Conservation (phyloP, 805 yeast species). For the Wickerhamomyces hampshirensis region DNA sequence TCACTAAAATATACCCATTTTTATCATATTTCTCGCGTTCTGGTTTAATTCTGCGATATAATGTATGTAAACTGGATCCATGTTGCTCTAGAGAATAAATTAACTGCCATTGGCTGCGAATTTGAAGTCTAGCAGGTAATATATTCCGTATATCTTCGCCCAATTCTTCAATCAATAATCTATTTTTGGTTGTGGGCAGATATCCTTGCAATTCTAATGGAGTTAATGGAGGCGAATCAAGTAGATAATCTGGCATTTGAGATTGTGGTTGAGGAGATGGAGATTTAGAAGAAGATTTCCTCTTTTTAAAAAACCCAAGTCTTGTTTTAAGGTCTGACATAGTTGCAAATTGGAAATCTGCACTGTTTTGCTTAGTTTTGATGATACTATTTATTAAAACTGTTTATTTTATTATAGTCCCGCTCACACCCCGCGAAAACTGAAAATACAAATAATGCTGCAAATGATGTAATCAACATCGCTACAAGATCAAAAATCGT, state of each 20-base stretch:
- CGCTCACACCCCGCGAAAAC: not conserved
- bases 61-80: conserved; percentile 80
- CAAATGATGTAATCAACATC: too few relatives aligned
- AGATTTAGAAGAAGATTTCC: conserved; percentile 1
- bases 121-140: conserved; percentile 74
- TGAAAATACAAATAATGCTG: too few relatives aligned
- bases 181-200: conserved; percentile 47
- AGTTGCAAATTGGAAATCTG: not conserved
- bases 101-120: conserved; percentile 72
- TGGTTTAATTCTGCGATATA: conserved; percentile 56
- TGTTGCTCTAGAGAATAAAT: conserved; percentile 86
- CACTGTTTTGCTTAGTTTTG: not conserved
- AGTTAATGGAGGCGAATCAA: conserved; percentile 39
- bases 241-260: not conserved
- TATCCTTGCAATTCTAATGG: conserved; percentile 61
- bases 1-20: conserved; percentile 69
- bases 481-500: not conserved
- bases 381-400: not conserved
- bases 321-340: too few relatives aligned
- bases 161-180: conserved; percentile 53
- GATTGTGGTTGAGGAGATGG: not conserved
- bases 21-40: conserved; percentile 33
- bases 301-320: conserved; percentile 1
- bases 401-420: not conserved
- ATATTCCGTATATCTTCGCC: conserved; percentile 71